A percentile compares a stretch with the other conserved stretches of the same genome.
phyloP scores from a whole-genome alignment of 352 stramenopile genomes.

The Pythium rhizo-oryzae region DNA sequence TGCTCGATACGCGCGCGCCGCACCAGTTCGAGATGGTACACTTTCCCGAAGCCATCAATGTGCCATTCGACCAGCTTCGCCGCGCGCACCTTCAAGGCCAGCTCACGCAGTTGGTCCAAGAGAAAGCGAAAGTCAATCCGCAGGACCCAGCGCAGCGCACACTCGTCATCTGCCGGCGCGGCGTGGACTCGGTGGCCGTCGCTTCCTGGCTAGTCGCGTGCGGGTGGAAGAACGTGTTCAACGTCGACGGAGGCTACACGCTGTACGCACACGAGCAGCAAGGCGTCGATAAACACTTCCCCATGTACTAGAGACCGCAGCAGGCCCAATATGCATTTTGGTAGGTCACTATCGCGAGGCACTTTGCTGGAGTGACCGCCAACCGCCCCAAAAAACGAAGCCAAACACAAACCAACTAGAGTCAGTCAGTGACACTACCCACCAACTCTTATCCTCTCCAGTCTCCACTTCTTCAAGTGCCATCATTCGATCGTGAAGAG shows the following conservation, averaged over 20 bases:
- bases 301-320: conserved; percentile 62
- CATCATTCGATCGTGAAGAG: not conserved
- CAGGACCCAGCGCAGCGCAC: not conserved
- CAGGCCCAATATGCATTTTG: not conserved
- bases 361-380: not conserved
- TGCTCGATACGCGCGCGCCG: conserved; percentile 61
- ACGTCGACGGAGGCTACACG: conserved; percentile 76
- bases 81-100: not conserved
- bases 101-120: conserved; percentile 1
- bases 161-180: conserved; percentile 83
- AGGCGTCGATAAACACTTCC: conserved; percentile 54
- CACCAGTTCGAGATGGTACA: conserved; percentile 81
- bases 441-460: not conserved
- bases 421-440: too few relatives aligned
- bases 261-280: conserved; percentile 44
- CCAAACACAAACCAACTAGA: too few relatives aligned
- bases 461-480: not conserved
- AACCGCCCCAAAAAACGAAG: conserved; percentile 1
- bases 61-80: conserved; percentile 50
- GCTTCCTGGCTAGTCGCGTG: conserved; percentile 57
- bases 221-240: conserved; percentile 48
- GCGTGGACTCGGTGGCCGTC: conserved; percentile 66
- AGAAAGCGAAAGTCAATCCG: not conserved
- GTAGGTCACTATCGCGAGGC: conserved; percentile 7
- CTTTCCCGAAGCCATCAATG: conserved; percentile 67